Percentiles rank a stretch among this genome's conserved stretches.
These are phyloP conservation scores for Skeletonema costatum DNA, from an alignment of 108 stramenopile species.

Conservation along the genomic window DNA sequence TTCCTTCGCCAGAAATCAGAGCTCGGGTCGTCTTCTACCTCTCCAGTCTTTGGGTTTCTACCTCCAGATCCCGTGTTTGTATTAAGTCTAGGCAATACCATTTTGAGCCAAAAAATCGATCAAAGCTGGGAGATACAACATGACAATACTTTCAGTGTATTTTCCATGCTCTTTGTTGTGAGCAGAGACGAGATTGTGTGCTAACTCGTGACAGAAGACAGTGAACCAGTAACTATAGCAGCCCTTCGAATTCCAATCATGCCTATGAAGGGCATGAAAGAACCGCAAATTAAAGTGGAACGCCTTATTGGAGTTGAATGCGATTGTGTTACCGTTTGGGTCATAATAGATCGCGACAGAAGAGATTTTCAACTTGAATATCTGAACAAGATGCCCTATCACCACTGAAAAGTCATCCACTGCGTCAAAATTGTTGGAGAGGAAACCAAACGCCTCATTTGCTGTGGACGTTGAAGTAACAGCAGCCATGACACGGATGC, in stretches of 20 bases:
- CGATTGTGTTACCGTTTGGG: constrained; percentile 65
- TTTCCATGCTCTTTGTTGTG: constrained; percentile 74
- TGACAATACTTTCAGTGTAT: constrained; percentile 63
- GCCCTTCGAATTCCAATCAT: constrained; percentile 14
- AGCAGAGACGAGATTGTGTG: constrained; percentile 67
- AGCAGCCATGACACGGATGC: constrained; percentile 62
- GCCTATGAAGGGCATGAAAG: constrained; percentile 58
- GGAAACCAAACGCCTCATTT: constrained; percentile 21
- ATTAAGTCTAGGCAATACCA: background rate
- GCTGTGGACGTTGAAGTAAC: constrained; percentile 33
- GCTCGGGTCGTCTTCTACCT: constrained; percentile 18
- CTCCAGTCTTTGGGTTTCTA: constrained; percentile 81
- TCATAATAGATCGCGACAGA: constrained; percentile 74
- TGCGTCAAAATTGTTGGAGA: constrained; percentile 51
- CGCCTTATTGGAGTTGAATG: constrained; percentile 71
- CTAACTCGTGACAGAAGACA: constrained; percentile 65
- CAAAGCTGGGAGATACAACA: constrained; percentile 55
- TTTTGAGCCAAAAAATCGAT: constrained; percentile 16
- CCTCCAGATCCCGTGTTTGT: constrained; percentile 62
- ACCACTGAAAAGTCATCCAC: constrained; percentile 70
- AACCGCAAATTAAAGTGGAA: constrained; percentile 80
- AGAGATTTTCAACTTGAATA: constrained; percentile 48
- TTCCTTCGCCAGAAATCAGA: too few species aligned
- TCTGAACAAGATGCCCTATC: constrained; percentile 49
- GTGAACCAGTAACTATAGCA: constrained; percentile 83